Evolutionary conservation across 2,329 filamentous ascomycete genomes (phyloP), one percentile per base, ranked within the genome.

Genomic region (Apiospora phragmitis): DNA sequence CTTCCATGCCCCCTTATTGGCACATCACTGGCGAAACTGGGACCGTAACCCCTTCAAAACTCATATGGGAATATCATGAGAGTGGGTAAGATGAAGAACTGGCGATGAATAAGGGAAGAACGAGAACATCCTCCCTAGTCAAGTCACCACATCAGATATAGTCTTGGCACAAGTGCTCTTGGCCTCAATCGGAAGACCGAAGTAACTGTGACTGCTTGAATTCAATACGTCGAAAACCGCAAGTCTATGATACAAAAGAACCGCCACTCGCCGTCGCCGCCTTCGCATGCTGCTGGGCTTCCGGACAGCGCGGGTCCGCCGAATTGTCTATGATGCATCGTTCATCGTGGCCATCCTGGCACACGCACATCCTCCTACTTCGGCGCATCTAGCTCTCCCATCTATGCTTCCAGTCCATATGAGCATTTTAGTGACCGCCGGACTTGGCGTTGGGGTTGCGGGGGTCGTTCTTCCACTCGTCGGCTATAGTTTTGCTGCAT

Each of bases 401-500:
- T 70, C 68, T 73, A 71, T 38, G 55, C 32, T 62, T 35, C 51
- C 9, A n/a, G 18, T 38, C 32, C 55, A 11, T 3, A 1, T 21
- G 14, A 16, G 14, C n/a, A n/a, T n/a, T 32, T 78, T 87, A 88
- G 80, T 88, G 86, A 70, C 78, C 79, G 65, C 79, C 80, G 70
- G 80, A 76, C 82, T 85, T 88, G 76, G 83, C 83, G 77, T 87
- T 86, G 76, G 91, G 91, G 90, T 98, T 98, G 84, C 95, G 91
- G 76, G 95, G 94, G 85, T 98, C 95, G 88, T 97, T 97, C 91
- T 95, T 97, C 90, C 90, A 98, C 87, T 98, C 94, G 78, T 93
- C 93, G 87, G 91, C 95, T 98, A 78, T 74, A 59, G 7, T 66
- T 65, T 3, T 11, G 38, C 38, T 72, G 71, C 65, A 75, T 80